Evolutionary conservation across 148 eudicot genomes (phyloP), one percentile per base, ranked within the genome.

Genomic region (Polygonum aviculare): DNA sequence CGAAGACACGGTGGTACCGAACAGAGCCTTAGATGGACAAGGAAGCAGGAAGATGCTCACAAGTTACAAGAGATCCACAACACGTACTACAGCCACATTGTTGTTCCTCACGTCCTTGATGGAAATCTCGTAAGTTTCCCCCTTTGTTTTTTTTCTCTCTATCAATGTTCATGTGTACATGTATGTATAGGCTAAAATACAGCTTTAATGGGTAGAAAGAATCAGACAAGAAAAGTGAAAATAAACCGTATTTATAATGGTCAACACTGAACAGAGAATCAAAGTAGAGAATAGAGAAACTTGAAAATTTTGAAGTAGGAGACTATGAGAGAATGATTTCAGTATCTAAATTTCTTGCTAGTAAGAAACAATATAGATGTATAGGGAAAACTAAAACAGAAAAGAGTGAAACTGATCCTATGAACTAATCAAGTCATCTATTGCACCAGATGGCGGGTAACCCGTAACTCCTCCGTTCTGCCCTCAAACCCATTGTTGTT

Each of bases 361-460:
- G 1, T 48, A 48, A 3, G 8, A 48, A 48, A 48, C 7, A 48
- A 5, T 1, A 48, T 48, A 48, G 2, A n/a, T n/a, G n/a, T n/a
- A n/a, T n/a, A n/a, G n/a, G n/a, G n/a, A 48, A 48, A 48, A 48
- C 51, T 2, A 48, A 11, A 48, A 48, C 5, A 48, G 51, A 48
- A 48, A 48, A 48, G 51, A 6, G 12, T 48, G 51, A 48, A 12
- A 12, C 51, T 48, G 15, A 40, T 40, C 6, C n/a, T 40, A 40
- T 3, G 41, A 40, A 40, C 41, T 40, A 40, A 40, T 40, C 5
- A 40, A n/a, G n/a, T n/a, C n/a, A n/a, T n/a, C n/a, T n/a, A n/a
- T n/a, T n/a, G n/a, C n/a, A n/a, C n/a, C n/a, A n/a, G n/a, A n/a
- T 80, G 73, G 82, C 76, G 36, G 5, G 33, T 21, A 11, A 16